phyloP scores from a whole-genome alignment of 1,139 yeast genomes.

The Kodamaea alishanica region DNA sequence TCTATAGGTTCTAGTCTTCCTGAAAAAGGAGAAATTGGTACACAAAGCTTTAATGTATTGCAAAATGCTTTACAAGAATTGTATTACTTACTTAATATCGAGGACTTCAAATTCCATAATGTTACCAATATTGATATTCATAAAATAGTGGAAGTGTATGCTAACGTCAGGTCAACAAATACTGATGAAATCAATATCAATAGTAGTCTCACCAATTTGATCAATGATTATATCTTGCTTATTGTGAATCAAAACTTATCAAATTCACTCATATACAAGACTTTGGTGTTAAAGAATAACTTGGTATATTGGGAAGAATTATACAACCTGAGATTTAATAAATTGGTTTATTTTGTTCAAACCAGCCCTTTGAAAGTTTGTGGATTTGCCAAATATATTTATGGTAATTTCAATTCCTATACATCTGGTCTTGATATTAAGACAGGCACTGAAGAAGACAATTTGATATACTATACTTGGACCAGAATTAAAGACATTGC shows the following conservation, averaged over 20 bases:
- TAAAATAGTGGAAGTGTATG: slow-evolving; percentile 9
- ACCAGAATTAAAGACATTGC: slow-evolving; percentile 8
- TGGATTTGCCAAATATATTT: slow-evolving; percentile 14
- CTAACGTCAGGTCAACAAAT: not conserved
- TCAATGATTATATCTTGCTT: slow-evolving; percentile 25
- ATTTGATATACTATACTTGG: slow-evolving; percentile 14
- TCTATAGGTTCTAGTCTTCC: slow-evolving; percentile 4
- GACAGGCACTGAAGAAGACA: slow-evolving; percentile 18
- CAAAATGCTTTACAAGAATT: slow-evolving; percentile 25
- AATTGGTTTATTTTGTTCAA: slow-evolving; percentile 34
- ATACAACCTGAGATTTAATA: slow-evolving; percentile 23
- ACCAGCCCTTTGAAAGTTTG: slow-evolving; percentile 27
- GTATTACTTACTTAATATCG: slow-evolving; percentile 22
- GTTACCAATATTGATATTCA: slow-evolving; percentile 16
- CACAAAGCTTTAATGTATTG: slow-evolving; percentile 13
- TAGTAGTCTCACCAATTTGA: slow-evolving; percentile 14
- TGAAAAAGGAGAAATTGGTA: not conserved
- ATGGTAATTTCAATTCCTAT: slow-evolving; percentile 5
- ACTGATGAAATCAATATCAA: slow-evolving; percentile 1
- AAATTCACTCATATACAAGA: slow-evolving; percentile 33
- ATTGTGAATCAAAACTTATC: slow-evolving; percentile 29
- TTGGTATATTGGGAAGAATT: slow-evolving; percentile 37
- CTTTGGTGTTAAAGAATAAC: slow-evolving; percentile 33
- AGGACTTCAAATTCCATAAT: slow-evolving; percentile 20
- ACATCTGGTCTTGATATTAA: slow-evolving; percentile 4